phyloP scores from a whole-genome alignment of 805 yeast genomes.

The Sugiyamaella valdiviana region DNA sequence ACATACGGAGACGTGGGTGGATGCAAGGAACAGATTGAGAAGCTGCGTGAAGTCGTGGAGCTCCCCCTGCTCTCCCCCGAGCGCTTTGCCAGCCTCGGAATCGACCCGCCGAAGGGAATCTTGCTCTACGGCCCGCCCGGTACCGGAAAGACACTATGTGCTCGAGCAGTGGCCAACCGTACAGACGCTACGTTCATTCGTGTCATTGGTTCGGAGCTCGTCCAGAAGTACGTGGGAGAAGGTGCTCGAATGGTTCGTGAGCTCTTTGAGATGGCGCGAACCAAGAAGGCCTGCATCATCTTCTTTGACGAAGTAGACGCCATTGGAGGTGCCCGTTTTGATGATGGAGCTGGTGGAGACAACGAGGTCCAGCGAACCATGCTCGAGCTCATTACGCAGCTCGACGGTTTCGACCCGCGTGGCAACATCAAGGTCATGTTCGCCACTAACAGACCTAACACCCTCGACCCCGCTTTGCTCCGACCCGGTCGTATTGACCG shows the following conservation, averaged over 20 bases:
- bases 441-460: slow-evolving; percentile 97
- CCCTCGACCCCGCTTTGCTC: slow-evolving; percentile 92
- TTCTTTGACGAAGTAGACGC: slow-evolving; percentile 99
- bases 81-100: slow-evolving; percentile 92
- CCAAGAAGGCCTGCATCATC: slow-evolving; percentile 95
- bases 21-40: slow-evolving; percentile 96
- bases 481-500: slow-evolving; percentile 99
- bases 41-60: slow-evolving; percentile 92
- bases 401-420: slow-evolving; percentile 98
- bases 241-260: slow-evolving; percentile 99
- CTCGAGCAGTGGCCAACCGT: slow-evolving; percentile 98
- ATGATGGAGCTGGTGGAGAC: slow-evolving; percentile 99
- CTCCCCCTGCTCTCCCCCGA: slow-evolving; percentile 91
- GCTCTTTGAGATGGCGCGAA: slow-evolving; percentile 97
- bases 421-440: slow-evolving; percentile 99
- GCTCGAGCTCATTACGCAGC: slow-evolving; percentile 95
- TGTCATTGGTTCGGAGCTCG: slow-evolving; percentile 96
- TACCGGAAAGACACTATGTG: slow-evolving; percentile 96
- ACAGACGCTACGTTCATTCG: slow-evolving; percentile 98
- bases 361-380: slow-evolving; percentile 98
- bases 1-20: slow-evolving; percentile 99
- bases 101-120: slow-evolving; percentile 98
- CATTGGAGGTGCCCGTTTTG: slow-evolving; percentile 99
- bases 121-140: slow-evolving; percentile 97
- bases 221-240: slow-evolving; percentile 98